Percentiles rank a stretch among this genome's conserved stretches.
These are phyloP conservation scores for Cyclostephanos invisitatus DNA, from an alignment of 108 stramenopile species.

Conservation along the genomic window DNA sequence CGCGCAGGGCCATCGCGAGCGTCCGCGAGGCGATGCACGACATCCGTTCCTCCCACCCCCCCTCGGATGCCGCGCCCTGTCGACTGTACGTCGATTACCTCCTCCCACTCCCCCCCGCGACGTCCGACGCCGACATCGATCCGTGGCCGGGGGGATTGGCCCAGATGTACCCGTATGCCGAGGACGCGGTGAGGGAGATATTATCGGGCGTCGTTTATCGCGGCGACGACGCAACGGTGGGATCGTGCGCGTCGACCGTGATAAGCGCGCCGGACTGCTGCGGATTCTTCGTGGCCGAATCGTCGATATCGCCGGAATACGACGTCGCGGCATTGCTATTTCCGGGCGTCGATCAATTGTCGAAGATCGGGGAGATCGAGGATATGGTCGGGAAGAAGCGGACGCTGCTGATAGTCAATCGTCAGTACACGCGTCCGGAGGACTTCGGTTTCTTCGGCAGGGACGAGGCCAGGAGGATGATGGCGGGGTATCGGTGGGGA, in stretches of 20 bases:
- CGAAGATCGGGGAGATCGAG: constrained; percentile 58
- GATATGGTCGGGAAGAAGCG: constrained; percentile 59
- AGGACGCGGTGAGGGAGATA: constrained; percentile 55
- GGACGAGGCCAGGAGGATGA: constrained; percentile 34
- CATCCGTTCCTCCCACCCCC: constrained; percentile 24
- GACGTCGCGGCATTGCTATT: constrained; percentile 65
- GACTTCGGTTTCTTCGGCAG: constrained; percentile 63
- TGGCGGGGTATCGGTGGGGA: constrained; percentile 56
- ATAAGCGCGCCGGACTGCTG: constrained; percentile 62
- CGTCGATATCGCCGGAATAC: constrained; percentile 42
- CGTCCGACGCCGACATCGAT: constrained; percentile 65
- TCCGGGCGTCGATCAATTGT: constrained; percentile 61
- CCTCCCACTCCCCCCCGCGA: constrained; percentile 63
- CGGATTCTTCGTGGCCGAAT: constrained; percentile 69
- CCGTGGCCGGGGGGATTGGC: constrained; percentile 75
- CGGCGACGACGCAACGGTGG: constrained; percentile 34
- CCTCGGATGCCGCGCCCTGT: constrained; percentile 16
- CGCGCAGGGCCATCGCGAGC: constrained; percentile 35
- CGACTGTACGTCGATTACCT: constrained; percentile 67
- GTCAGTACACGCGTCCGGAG: constrained; percentile 59
- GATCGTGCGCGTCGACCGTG: constrained; percentile 57
- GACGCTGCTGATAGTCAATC: constrained; percentile 58
- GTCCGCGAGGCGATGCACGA: constrained; percentile 25
- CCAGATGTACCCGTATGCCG: constrained; percentile 75
- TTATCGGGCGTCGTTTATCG: constrained; percentile 53